These are phyloP conservation scores for Melaleuca alternifolia DNA, from an alignment of 345 rosid species.

Conservation along the genomic window DNA sequence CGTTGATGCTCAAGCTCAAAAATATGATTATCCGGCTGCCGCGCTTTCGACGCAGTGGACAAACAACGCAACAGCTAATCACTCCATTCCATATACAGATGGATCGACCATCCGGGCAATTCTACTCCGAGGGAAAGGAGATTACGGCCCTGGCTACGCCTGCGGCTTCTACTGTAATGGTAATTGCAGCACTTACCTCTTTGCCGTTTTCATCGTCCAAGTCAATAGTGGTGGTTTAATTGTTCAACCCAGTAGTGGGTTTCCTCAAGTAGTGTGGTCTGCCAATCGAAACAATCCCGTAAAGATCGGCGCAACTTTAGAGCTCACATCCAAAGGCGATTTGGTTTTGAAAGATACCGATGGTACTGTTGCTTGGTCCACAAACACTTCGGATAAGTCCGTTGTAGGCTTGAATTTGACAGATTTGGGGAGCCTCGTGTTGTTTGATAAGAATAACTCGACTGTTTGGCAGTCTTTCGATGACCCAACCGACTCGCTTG, in stretches of 20 bases:
- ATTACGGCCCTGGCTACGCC: fast-evolving
- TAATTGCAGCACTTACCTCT: background rate
- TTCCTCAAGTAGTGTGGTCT: conserved; percentile 11
- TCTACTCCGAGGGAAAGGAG: background rate
- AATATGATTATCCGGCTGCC: background rate
- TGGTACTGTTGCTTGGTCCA: conserved; percentile 10
- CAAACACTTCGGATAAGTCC: conserved; percentile 1
- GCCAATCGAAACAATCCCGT: conserved; percentile 12
- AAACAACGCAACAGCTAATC: background rate
- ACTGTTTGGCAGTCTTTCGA: conserved; percentile 14
- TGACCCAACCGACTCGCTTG: conserved; percentile 8
- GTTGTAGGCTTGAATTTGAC: conserved; percentile 2
- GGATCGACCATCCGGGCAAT: background rate
- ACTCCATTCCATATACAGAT: background rate
- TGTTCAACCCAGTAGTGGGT: background rate
- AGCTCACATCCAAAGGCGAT: background rate
- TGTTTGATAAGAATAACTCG: background rate
- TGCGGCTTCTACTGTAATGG: background rate
- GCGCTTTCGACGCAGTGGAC: background rate
- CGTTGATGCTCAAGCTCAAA: background rate
- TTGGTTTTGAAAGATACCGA: conserved; percentile 4
- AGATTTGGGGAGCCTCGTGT: conserved; percentile 1
- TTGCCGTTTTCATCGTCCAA: background rate
- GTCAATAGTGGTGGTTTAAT: background rate
- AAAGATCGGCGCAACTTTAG: background rate